Evolutionary conservation across 2,329 filamentous ascomycete genomes (phyloP).

Genomic region (Aspergillus sp.): DNA sequence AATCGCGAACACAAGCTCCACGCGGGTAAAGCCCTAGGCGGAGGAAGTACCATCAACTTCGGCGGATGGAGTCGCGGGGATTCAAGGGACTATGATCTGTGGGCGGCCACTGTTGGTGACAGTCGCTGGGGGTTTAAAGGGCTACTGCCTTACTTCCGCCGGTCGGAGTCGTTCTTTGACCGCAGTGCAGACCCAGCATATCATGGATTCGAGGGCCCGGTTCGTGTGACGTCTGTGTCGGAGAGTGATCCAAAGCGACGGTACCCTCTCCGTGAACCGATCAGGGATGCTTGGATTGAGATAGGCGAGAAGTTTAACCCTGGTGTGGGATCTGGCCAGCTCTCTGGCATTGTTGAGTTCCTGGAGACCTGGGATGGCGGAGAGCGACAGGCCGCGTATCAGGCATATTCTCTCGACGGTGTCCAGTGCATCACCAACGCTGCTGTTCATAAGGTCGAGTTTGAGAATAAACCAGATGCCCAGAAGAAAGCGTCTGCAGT

Average conservation of each 20-base stretch:
- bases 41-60: not conserved
- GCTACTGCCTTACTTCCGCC: not conserved
- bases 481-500: not conserved
- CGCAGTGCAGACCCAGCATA: not conserved
- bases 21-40: not conserved
- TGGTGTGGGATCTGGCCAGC: not conserved
- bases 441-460: not conserved
- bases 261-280: not conserved
- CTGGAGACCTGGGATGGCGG: not conserved
- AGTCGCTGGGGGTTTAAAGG: not conserved
- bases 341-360: not conserved
- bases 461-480: not conserved
- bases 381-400: not conserved
- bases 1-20: not conserved
- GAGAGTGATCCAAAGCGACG: not conserved
- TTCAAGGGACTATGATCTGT: not conserved
- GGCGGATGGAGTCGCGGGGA: not conserved
- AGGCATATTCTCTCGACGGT: not conserved
- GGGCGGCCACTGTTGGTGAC: not conserved
- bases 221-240: not conserved
- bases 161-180: not conserved
- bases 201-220: not conserved
- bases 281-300: not conserved
- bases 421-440: not conserved
- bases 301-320: not conserved